A percentile compares a stretch with the other conserved stretches of the same genome.
phyloP scores from a whole-genome alignment of 352 stramenopile species.

The Phytophthora idaei region DNA sequence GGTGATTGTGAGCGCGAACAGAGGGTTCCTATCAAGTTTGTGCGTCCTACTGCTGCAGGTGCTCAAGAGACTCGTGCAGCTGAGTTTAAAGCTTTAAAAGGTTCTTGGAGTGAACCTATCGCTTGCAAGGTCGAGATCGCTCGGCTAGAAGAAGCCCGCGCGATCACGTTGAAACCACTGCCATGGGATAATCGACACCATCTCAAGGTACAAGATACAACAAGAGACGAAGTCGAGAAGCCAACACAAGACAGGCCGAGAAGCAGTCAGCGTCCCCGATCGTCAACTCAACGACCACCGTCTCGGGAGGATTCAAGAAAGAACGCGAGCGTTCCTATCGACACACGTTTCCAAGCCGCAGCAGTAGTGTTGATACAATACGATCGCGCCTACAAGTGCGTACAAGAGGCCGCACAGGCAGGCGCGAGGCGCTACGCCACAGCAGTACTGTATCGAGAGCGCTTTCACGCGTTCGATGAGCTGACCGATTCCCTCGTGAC shows the following conservation, averaged over 20 bases:
- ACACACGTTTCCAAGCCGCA: slow-evolving; percentile 45
- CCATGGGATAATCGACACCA: slow-evolving; percentile 26
- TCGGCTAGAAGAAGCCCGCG: slow-evolving; percentile 46
- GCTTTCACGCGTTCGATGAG: slow-evolving; percentile 69
- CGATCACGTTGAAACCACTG: slow-evolving; percentile 19
- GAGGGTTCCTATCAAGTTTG: slow-evolving; percentile 42
- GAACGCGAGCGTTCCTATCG: slow-evolving; percentile 2
- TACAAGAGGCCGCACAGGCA: slow-evolving; percentile 14
- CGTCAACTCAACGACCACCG: slow-evolving; percentile 4
- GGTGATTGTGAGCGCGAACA: slow-evolving; percentile 53
- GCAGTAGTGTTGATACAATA: slow-evolving; percentile 39
- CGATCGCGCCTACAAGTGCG: slow-evolving; percentile 37
- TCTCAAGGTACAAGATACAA: slow-evolving; percentile 9
- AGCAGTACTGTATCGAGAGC: slow-evolving; percentile 56
- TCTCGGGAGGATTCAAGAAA: slow-evolving; percentile 3
- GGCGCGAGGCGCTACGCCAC: slow-evolving; percentile 43
- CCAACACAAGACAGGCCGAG: not conserved
- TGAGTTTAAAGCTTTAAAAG: slow-evolving; percentile 41
- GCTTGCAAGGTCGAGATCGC: slow-evolving; percentile 38
- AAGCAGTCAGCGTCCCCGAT: slow-evolving; percentile 13
- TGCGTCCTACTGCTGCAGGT: slow-evolving; percentile 44
- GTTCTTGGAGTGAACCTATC: slow-evolving; percentile 43
- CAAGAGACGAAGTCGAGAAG: slow-evolving; percentile 1
- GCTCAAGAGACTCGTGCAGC: slow-evolving; percentile 22
- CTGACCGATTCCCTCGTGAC: slow-evolving; percentile 39